Evolutionary conservation across 306 rosid species (phyloP).

Genomic region (Inga laurina): DNA sequence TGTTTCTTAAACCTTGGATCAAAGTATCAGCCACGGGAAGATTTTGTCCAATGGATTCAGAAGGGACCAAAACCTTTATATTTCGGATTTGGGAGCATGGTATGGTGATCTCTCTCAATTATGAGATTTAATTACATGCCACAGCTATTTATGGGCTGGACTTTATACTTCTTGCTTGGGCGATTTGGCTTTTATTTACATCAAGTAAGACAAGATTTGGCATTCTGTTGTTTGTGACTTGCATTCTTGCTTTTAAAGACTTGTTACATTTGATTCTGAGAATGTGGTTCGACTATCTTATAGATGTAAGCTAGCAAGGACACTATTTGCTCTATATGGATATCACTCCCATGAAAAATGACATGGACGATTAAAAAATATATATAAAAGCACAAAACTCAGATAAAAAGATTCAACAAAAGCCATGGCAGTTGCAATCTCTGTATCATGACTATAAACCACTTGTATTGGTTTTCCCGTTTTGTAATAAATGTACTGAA

Average conservation of each 20-base stretch:
- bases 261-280: background rate
- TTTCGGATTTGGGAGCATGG: constrained; percentile 96
- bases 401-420: background rate
- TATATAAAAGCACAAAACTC: background rate
- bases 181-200: background rate
- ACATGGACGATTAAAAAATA: background rate
- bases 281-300: background rate
- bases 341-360: background rate
- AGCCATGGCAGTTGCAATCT: background rate
- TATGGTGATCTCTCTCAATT: constrained; percentile 40
- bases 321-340: background rate
- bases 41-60: constrained; percentile 66
- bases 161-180: constrained; percentile 1
- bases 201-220: background rate
- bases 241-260: background rate
- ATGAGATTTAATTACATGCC: background rate
- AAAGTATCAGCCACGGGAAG: constrained; percentile 72
- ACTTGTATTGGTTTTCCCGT: background rate
- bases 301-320: background rate
- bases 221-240: background rate
- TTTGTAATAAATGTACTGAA: too few species aligned
- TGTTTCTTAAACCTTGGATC: constrained; percentile 78
- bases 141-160: background rate
- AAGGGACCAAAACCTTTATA: constrained; percentile 72
- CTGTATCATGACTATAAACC: background rate